Conservation (phyloP, 192 early-diverging fungal genomes). For the Rhizophagus clarus region DNA sequence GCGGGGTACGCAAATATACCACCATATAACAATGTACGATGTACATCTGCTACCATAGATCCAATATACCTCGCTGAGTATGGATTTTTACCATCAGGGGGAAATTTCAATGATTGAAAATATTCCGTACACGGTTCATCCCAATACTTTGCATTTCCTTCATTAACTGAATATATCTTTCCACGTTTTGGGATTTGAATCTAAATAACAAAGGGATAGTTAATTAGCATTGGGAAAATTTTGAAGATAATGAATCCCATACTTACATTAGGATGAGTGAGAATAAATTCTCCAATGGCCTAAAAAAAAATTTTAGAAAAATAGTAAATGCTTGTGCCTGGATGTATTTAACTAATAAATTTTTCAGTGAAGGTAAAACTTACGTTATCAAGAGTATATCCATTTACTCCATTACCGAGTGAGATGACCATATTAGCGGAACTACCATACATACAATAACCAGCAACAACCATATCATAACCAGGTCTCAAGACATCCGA, state of each 20-base stretch:
- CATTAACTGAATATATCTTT: slow-evolving; percentile 99
- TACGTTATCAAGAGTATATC: slow-evolving; percentile 93
- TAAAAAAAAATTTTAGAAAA: background rate
- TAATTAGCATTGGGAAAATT: background rate
- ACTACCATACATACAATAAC: slow-evolving; percentile 98
- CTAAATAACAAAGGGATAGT: slow-evolving; percentile 34
- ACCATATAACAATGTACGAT: slow-evolving; percentile 91
- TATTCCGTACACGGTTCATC: slow-evolving; percentile 85
- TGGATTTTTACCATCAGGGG: slow-evolving; percentile 72
- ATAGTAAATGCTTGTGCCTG: background rate
- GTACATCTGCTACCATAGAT: slow-evolving; percentile 98
- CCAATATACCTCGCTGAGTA: slow-evolving; percentile 97
- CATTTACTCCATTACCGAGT: slow-evolving; percentile 84
- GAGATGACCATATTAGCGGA: slow-evolving; percentile 82
- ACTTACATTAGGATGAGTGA: slow-evolving; percentile 91
- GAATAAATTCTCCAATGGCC: slow-evolving; percentile 94
- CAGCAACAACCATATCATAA: slow-evolving; percentile 87
- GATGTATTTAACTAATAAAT: background rate
- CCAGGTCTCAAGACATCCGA: slow-evolving; percentile 89
- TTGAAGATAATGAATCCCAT: background rate
- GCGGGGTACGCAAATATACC: slow-evolving; percentile 90
- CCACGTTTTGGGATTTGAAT: slow-evolving; percentile 73
- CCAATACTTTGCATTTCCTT: slow-evolving; percentile 94
- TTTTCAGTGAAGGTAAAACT: background rate
- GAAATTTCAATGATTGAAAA: slow-evolving; percentile 89